Evolutionary conservation across 2,329 filamentous ascomycete species (phyloP).

Genomic region (Monosporascus sp.): DNA sequence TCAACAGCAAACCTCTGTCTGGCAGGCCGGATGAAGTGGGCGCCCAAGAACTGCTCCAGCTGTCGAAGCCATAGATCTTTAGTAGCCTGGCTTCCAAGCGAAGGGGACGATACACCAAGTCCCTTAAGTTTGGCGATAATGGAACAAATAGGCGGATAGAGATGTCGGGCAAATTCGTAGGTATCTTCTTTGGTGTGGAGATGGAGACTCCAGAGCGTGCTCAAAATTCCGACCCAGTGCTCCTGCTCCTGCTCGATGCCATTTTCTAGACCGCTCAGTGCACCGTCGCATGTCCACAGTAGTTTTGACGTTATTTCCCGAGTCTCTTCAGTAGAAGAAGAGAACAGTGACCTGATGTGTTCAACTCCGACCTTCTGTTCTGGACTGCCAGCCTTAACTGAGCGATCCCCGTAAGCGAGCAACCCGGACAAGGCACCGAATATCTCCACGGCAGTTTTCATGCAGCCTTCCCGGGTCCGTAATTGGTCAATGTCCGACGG

Average conservation of each 20-base stretch:
- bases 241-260: constrained; percentile 34
- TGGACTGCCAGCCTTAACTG: constrained; percentile 22
- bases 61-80: constrained; percentile 39
- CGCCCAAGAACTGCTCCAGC: constrained; percentile 44
- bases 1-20: constrained; percentile 41
- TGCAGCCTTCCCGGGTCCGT: constrained; percentile 33
- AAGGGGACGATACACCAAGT: constrained; percentile 13
- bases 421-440: constrained; percentile 43
- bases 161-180: constrained; percentile 41
- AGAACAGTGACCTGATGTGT: constrained; percentile 54
- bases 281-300: constrained; percentile 38
- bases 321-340: constrained; percentile 41
- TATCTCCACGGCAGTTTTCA: constrained; percentile 42
- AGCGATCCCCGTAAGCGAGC: constrained; percentile 38
- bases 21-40: constrained; percentile 47
- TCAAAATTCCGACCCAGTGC: constrained; percentile 43
- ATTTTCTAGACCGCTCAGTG: constrained; percentile 26
- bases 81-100: constrained; percentile 17
- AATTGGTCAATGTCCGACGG: constrained; percentile 37
- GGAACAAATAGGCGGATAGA: constrained; percentile 35
- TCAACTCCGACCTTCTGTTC: constrained; percentile 50
- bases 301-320: constrained; percentile 41
- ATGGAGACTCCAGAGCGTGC: constrained; percentile 49
- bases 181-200: constrained; percentile 44
- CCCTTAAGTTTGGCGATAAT: constrained; percentile 38